These are phyloP conservation scores for Camellia lanceoleosa DNA, from an alignment of 148 eudicot genomes.

Conservation along the genomic window DNA sequence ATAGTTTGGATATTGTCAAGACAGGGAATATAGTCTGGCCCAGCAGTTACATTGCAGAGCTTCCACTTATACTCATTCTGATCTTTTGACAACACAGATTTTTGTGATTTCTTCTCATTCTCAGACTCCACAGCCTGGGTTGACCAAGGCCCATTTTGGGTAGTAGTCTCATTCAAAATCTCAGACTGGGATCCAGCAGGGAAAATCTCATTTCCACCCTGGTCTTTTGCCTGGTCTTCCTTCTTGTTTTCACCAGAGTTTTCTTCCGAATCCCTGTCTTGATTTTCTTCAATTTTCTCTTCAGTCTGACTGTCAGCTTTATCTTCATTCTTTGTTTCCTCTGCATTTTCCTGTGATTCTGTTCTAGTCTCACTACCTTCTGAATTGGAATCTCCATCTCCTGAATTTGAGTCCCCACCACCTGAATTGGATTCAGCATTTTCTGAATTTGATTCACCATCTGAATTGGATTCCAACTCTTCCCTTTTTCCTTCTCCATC, in stretches of 20 bases:
- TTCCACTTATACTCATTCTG: constrained; percentile 42
- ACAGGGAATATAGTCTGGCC: constrained; percentile 78
- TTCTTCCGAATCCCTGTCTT: constrained; percentile 24
- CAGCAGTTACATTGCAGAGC: constrained; percentile 64
- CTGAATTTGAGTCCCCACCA: not conserved
- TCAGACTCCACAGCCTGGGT: constrained; percentile 43
- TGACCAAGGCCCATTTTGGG: constrained; percentile 37
- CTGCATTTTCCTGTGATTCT: constrained; percentile 17
- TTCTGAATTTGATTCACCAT: too few relatives aligned
- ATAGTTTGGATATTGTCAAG: constrained; percentile 60
- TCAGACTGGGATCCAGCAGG: constrained; percentile 29
- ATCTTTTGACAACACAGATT: constrained; percentile 7
- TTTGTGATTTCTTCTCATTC: constrained; percentile 39
- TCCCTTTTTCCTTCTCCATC: not conserved
- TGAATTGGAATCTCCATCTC: not conserved
- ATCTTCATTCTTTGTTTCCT: constrained; percentile 14
- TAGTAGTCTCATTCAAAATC: constrained; percentile 35
- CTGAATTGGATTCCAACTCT: not conserved
- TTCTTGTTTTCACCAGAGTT: constrained; percentile 26
- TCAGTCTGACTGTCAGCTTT: constrained; percentile 12
- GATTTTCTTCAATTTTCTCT: constrained; percentile 22
- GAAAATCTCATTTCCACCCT: constrained; percentile 8
- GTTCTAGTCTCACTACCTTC: constrained; percentile 19
- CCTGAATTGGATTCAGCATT: not conserved
- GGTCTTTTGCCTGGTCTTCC: constrained; percentile 20